These are phyloP conservation scores for Macaranga tanarius DNA, from an alignment of 441 rosid genomes.

Conservation along the genomic window DNA sequence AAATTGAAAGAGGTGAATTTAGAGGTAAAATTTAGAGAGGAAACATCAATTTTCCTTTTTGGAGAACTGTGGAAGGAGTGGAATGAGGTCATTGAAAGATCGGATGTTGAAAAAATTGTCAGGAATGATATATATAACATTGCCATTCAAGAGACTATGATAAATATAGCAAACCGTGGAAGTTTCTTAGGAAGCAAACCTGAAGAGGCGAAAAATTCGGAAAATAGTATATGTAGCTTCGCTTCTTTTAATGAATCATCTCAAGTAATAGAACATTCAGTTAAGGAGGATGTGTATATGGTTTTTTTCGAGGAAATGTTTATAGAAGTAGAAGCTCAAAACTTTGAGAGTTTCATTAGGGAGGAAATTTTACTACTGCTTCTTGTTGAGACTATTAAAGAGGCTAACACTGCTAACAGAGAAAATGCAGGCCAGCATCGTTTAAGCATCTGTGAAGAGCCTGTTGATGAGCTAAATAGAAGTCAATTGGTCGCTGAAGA, in stretches of 20 bases:
- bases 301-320: constrained; percentile 31
- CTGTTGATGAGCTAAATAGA: constrained; percentile 13
- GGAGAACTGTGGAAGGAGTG: constrained; percentile 29
- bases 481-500: constrained; percentile 9
- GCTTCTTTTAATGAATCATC: background rate
- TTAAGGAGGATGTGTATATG: constrained; percentile 36
- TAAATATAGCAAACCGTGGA: constrained; percentile 20
- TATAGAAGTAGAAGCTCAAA: constrained; percentile 21
- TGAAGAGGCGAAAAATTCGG: constrained; percentile 16
- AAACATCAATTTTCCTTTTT: constrained; percentile 18
- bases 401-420: constrained; percentile 1
- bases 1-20: constrained; percentile 16
- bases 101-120: constrained; percentile 15
- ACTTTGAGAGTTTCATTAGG: constrained; percentile 25
- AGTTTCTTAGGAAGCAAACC: constrained; percentile 13
- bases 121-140: constrained; percentile 26
- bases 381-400: constrained; percentile 26
- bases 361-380: constrained; percentile 29
- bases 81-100: constrained; percentile 28
- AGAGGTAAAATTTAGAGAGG: constrained; percentile 20
- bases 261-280: constrained; percentile 25
- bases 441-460: constrained; percentile 10
- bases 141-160: constrained; percentile 29
- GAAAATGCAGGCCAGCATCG: constrained; percentile 16
- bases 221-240: background rate